Percentiles rank a stretch among this genome's conserved stretches.
Evolutionary conservation across 768 basidiomycete genomes (phyloP).

Genomic region (Boletus rubropictus): DNA sequence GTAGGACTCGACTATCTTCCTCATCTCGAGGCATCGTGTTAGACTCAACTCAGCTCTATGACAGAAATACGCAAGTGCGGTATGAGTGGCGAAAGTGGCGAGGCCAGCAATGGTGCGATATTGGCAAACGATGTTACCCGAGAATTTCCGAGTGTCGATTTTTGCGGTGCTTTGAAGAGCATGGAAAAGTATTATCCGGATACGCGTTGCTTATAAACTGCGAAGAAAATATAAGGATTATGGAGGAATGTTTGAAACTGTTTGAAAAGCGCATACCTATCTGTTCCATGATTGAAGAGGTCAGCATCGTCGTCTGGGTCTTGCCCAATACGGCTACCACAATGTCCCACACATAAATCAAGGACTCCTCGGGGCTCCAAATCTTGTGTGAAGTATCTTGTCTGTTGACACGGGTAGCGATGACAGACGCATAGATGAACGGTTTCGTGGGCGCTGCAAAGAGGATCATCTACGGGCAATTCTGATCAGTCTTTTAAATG

Average conservation of each 20-base stretch:
- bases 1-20: background rate
- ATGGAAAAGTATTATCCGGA: slow-evolving; percentile 35
- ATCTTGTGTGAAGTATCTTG: slow-evolving; percentile 11
- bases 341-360: slow-evolving; percentile 12
- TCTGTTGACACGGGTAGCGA: slow-evolving; percentile 5
- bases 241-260: background rate
- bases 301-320: slow-evolving; percentile 8
- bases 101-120: slow-evolving; percentile 31
- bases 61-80: slow-evolving; percentile 9
- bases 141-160: slow-evolving; percentile 15
- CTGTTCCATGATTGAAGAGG: slow-evolving; percentile 8
- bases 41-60: slow-evolving; percentile 10
- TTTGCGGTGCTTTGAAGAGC: slow-evolving; percentile 26
- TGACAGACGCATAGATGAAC: slow-evolving; percentile 3
- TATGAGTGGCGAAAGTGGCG: slow-evolving; percentile 14
- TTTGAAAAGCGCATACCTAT: slow-evolving; percentile 5
- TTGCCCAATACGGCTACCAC: slow-evolving; percentile 10
- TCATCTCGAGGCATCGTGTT: slow-evolving; percentile 15
- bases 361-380: slow-evolving; percentile 13
- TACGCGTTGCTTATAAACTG: slow-evolving; percentile 39
- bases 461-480: slow-evolving; percentile 12
- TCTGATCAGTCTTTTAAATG: background rate
- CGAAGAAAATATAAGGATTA: background rate
- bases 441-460: slow-evolving; percentile 9
- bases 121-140: slow-evolving; percentile 33